Evolutionary conservation across 208 protist genomes (phyloP).

Genomic region (Tritrichomonas foetus): DNA sequence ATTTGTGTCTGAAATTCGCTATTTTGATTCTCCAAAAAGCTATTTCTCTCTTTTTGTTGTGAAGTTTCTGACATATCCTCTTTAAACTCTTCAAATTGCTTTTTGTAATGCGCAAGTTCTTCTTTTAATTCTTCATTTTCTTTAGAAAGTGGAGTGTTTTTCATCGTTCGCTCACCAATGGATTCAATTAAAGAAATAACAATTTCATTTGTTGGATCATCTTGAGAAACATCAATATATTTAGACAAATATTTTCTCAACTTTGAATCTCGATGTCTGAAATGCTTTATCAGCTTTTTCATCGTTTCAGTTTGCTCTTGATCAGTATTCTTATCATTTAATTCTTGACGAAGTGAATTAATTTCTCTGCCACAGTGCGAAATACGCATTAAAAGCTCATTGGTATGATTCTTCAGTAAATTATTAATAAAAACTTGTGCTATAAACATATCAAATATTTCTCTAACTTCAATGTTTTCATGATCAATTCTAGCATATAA

Average conservation of each 20-base stretch:
- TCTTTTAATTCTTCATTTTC: neutral
- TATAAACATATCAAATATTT: slow-evolving; percentile 11
- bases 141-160: neutral
- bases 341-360: neutral
- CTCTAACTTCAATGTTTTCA: neutral
- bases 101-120: neutral
- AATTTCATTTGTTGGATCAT: neutral
- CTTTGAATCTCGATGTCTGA: neutral
- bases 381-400: neutral
- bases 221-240: neutral
- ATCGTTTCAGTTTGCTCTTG: neutral
- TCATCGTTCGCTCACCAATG: neutral
- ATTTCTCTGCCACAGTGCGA: neutral
- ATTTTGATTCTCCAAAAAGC: neutral
- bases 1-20: neutral
- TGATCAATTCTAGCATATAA: neutral
- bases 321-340: neutral
- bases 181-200: neutral
- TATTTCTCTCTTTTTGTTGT: neutral
- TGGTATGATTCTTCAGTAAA: neutral
- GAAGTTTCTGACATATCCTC: neutral
- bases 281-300: neutral
- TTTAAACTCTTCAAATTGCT: neutral
- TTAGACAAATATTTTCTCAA: neutral
- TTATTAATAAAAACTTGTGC: neutral